Conservation (phyloP, 805 yeast species). For the Starmerella asiatica region DNA sequence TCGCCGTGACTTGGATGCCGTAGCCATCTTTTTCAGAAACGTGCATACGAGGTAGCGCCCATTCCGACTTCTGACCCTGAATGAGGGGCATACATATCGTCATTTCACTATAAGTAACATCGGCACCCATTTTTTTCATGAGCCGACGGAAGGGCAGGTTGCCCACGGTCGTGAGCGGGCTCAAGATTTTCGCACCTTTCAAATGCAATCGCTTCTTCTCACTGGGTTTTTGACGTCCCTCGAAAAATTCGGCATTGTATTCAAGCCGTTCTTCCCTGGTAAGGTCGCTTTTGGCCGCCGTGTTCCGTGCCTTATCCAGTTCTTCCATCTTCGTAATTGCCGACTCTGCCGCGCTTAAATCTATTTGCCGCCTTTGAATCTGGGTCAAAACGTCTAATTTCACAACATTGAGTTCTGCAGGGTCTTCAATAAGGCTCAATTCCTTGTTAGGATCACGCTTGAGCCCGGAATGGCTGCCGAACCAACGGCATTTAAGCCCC, state of each 20-base stretch:
- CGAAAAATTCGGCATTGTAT: slow-evolving; percentile 44
- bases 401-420: slow-evolving; percentile 12
- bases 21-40: slow-evolving; percentile 67
- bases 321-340: slow-evolving; percentile 41
- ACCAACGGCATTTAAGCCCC: slow-evolving; percentile 88
- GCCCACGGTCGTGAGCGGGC: slow-evolving; percentile 96
- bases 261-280: slow-evolving; percentile 43
- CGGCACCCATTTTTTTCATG: slow-evolving; percentile 84
- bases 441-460: neutral
- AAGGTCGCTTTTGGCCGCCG: slow-evolving; percentile 36
- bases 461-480: slow-evolving; percentile 41
- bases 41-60: slow-evolving; percentile 95
- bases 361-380: slow-evolving; percentile 50
- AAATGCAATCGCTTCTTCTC: slow-evolving; percentile 71
- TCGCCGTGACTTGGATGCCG: slow-evolving; percentile 86
- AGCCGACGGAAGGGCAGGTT: slow-evolving; percentile 88
- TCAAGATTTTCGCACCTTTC: slow-evolving; percentile 65
- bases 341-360: slow-evolving; percentile 42
- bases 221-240: slow-evolving; percentile 59
- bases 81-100: slow-evolving; percentile 74
- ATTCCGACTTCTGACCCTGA: slow-evolving; percentile 84
- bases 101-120: slow-evolving; percentile 91
- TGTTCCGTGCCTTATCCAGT: slow-evolving; percentile 12
- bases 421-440: slow-evolving; percentile 4
- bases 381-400: slow-evolving; percentile 9